Base-by-base conservation (phyloP, 169 alveolate species). In the Theileria orientalis region DNA sequence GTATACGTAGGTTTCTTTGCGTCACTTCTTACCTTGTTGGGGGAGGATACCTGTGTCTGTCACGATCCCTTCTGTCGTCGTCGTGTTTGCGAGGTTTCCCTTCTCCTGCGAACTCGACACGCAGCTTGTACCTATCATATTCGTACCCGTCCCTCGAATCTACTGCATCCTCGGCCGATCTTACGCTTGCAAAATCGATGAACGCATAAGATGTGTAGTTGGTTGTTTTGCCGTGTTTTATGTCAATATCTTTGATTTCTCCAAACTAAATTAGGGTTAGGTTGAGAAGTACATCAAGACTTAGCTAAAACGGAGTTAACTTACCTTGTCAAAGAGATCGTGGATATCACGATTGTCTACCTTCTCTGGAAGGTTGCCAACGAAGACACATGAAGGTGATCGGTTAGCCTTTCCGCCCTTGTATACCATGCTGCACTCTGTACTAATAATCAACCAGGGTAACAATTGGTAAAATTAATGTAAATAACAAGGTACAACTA, bases 91-190 rank as follows among this genome's bases (percentile, higher is more conserved):
- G n/a, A 13, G 77, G 74, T 59, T 57, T 69, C 77, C 56, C 66
- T 74, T 76, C 92, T 21, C 92, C 93, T 27, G 93, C 79, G 66
- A 83, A 83, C 76, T 89, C 93, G 63, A 89, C 93, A 44, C 92
- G 84, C 41, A 89, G 88, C 25, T 92, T 87, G 71, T 63, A 46
- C 14, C 87, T 84, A 51, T 64, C 87, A 76, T 46, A 86, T 42
- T 70, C 82, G 54, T 70, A 70, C 35, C 91, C 93, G 56, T 89
- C 90, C 40, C 92, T 72, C 54, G 69, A 49, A 27, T 75, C 92
- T 44, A 89, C 84, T 42, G 93, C 93, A 51, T 86, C 90, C 30
- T 87, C 93, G 40, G 93, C 93, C 60, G 74, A 88, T 47, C 93
- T 32, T 52, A 23, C 68, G 23, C 78, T 74, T 29, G 35, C 79